These are phyloP conservation scores for Coemansia sp. DNA, from an alignment of 192 early-diverging fungal genomes.

Conservation along the genomic window DNA sequence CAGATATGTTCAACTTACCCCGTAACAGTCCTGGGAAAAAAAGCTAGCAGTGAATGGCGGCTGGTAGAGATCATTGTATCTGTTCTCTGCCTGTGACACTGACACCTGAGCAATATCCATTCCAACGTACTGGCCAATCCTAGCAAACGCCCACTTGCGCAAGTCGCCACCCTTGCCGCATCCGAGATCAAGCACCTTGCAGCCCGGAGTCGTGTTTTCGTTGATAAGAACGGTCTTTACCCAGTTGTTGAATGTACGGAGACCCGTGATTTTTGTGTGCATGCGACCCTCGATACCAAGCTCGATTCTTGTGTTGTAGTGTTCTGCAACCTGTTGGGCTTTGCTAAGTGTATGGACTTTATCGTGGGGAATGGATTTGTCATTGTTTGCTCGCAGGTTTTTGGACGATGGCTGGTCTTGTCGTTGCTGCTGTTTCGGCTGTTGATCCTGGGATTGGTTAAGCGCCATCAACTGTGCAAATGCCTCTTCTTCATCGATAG, in stretches of 20 bases:
- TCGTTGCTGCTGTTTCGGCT: conserved; percentile 1
- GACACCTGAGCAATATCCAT: conserved; percentile 90
- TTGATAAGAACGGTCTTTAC: conserved; percentile 85
- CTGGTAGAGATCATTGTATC: conserved; percentile 59
- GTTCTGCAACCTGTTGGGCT: conserved; percentile 61
- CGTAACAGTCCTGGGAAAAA: conserved; percentile 86
- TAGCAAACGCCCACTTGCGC: conserved; percentile 71
- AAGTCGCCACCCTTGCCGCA: conserved; percentile 96
- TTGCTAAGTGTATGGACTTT: neutral
- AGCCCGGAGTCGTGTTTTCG: conserved; percentile 55
- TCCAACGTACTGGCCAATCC: conserved; percentile 73
- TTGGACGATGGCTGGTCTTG: conserved; percentile 5
- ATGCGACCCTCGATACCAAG: conserved; percentile 70
- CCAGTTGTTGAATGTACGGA: conserved; percentile 98
- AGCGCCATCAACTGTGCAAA: neutral
- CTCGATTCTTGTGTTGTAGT: conserved; percentile 84
- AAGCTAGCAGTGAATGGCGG: conserved; percentile 71
- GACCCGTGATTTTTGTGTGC: conserved; percentile 78
- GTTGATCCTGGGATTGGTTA: neutral
- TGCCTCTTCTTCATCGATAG: neutral
- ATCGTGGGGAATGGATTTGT: neutral
- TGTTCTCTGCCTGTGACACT: conserved; percentile 71
- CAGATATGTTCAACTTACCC: conserved; percentile 12
- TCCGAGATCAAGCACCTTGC: conserved; percentile 82
- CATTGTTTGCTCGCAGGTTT: neutral